These are phyloP conservation scores for Dalbergia cochinchinensis DNA, from an alignment of 306 rosid species.

Conservation along the genomic window DNA sequence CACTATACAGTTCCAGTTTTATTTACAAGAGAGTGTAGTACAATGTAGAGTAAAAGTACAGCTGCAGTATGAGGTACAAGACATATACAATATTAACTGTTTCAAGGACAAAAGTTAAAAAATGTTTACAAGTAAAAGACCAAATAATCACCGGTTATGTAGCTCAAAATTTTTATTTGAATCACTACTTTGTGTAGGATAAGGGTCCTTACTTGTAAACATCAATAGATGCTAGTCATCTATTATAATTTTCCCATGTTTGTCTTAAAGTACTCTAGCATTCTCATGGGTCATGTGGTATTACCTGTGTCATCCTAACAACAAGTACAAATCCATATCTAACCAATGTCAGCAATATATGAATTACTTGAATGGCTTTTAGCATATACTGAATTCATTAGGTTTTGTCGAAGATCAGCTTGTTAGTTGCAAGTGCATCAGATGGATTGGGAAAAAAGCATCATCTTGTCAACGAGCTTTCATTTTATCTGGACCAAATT, in stretches of 20 bases:
- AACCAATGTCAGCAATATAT: slow-evolving; percentile 6
- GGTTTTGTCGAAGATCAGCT: neutral
- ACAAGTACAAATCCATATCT: neutral
- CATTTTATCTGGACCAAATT: neutral
- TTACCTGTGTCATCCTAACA: neutral
- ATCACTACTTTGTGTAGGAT: neutral
- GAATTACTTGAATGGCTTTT: neutral
- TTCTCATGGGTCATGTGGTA: neutral
- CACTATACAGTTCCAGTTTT: neutral
- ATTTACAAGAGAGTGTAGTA: slow-evolving; percentile 8
- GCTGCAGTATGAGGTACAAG: neutral
- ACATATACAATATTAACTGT: neutral
- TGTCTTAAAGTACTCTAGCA: neutral
- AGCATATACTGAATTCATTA: neutral
- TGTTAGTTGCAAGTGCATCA: neutral
- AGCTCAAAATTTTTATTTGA: neutral
- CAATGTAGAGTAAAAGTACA: neutral
- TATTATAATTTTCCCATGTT: neutral
- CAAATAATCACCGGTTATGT: neutral
- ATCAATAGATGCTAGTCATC: neutral
- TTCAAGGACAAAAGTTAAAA: neutral
- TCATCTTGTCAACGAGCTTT: neutral
- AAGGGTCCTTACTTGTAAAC: neutral
- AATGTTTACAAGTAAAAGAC: neutral
- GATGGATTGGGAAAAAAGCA: neutral